These are phyloP conservation scores for Rosa lucieae DNA, from an alignment of 306 rosid genomes.

Conservation along the genomic window DNA sequence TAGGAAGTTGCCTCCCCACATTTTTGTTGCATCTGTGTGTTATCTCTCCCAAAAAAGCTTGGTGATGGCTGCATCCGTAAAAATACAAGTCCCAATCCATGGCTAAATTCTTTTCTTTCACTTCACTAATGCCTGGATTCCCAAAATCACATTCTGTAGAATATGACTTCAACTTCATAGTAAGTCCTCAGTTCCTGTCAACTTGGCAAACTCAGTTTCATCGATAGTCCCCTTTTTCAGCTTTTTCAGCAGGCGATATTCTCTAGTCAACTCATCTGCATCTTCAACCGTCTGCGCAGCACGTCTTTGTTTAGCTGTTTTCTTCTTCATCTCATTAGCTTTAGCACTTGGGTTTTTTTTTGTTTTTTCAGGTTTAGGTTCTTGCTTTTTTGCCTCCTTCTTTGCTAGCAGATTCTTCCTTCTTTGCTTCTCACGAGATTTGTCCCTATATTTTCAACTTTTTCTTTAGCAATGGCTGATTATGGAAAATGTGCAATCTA, in stretches of 20 bases:
- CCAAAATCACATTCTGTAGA: conserved; percentile 12
- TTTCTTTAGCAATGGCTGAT: conserved; percentile 18
- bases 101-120: conserved; percentile 8
- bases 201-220: conserved; percentile 66
- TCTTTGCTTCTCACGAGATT: conserved; percentile 88
- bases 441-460: conserved; percentile 54
- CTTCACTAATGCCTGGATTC: conserved; percentile 8
- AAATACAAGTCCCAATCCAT: conserved; percentile 5
- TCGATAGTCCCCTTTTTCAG: conserved; percentile 79
- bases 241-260: conserved; percentile 80
- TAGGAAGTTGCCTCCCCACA: conserved; percentile 5
- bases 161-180: conserved; percentile 39
- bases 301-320: conserved; percentile 87
- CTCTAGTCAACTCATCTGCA: conserved; percentile 74
- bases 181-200: conserved; percentile 84
- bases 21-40: conserved; percentile 10
- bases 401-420: conserved; percentile 65
- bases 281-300: conserved; percentile 79
- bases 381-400: conserved; percentile 72
- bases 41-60: conserved; percentile 1
- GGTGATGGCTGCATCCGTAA: conserved; percentile 10
- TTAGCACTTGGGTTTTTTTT: conserved; percentile 40
- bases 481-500: conserved; percentile 3
- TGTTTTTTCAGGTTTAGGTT: conserved; percentile 48
- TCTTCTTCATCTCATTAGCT: conserved; percentile 51